Evolutionary conservation across 352 stramenopile species (phyloP).

Genomic region (Globisporangium cystogenes): DNA sequence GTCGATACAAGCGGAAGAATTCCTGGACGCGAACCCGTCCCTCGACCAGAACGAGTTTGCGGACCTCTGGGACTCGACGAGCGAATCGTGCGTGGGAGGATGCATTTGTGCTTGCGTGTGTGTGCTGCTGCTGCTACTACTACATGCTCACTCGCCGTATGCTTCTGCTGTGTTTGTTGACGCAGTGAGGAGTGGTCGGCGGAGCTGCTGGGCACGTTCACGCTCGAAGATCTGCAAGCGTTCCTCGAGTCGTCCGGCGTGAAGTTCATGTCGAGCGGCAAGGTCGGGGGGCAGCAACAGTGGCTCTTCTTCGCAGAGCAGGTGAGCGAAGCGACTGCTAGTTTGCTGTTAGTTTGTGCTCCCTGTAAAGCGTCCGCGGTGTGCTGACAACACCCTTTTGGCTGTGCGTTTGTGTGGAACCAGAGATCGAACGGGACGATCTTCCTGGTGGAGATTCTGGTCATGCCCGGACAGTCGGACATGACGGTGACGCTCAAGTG

Average conservation of each 20-base stretch:
- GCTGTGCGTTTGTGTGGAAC: neutral
- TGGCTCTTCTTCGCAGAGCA: conserved; percentile 77
- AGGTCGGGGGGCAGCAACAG: conserved; percentile 74
- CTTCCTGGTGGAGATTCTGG: conserved; percentile 76
- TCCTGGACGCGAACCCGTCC: conserved; percentile 41
- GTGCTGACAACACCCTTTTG: neutral
- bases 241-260: conserved; percentile 67
- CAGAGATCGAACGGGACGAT: conserved; percentile 71
- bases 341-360: neutral
- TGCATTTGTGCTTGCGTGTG: neutral
- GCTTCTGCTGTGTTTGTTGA: too few relatives aligned
- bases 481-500: conserved; percentile 86
- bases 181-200: conserved; percentile 70
- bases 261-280: conserved; percentile 60
- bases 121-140: neutral
- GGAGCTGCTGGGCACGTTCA: conserved; percentile 49
- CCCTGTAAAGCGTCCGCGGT: conserved; percentile 5
- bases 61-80: conserved; percentile 74
- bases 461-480: conserved; percentile 72
- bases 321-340: conserved; percentile 21
- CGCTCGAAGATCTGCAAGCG: conserved; percentile 43
- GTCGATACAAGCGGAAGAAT: conserved; percentile 44
- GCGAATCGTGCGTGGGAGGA: conserved; percentile 46
- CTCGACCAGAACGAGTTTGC: conserved; percentile 54
- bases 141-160: too few relatives aligned